These are phyloP conservation scores for Phlyctochytrium arcticum DNA, from an alignment of 192 early-diverging fungal species.

Conservation along the genomic window DNA sequence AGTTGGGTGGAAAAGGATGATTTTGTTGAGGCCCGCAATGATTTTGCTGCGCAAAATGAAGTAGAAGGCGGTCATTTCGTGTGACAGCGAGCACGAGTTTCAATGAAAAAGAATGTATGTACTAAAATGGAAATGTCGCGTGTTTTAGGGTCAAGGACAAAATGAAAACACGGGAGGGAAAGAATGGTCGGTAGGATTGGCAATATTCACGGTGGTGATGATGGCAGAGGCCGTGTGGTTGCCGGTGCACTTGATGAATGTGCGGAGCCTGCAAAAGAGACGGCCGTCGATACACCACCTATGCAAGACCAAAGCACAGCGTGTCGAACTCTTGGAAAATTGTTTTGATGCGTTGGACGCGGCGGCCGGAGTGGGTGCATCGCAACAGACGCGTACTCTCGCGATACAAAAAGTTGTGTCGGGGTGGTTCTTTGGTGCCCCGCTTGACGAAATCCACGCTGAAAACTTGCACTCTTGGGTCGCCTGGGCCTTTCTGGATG, in stretches of 20 bases:
- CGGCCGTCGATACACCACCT: not conserved
- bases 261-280: slow-evolving; percentile 1
- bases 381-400: not conserved
- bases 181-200: too few relatives aligned
- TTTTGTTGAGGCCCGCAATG: too few relatives aligned
- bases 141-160: too few relatives aligned
- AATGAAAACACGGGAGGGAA: too few relatives aligned
- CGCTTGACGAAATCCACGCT: not conserved
- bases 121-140: too few relatives aligned
- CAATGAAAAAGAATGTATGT: too few relatives aligned
- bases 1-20: too few relatives aligned
- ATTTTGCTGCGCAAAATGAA: too few relatives aligned
- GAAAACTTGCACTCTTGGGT: slow-evolving; percentile 13
- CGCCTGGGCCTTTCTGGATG: slow-evolving; percentile 22
- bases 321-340: not conserved
- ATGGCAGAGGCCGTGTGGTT: slow-evolving; percentile 11
- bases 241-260: not conserved
- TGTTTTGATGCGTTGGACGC: slow-evolving; percentile 3
- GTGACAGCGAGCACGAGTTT: too few relatives aligned
- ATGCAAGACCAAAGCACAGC: not conserved
- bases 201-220: not conserved
- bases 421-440: slow-evolving; percentile 18
- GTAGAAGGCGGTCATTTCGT: too few relatives aligned
- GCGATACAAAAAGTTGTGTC: slow-evolving; percentile 2
- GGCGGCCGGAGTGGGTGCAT: not conserved